Percentiles rank a stretch among this genome's conserved stretches.
Evolutionary conservation across 768 basidiomycete genomes (phyloP).

Genomic region (Clitopilus passeckerianus): DNA sequence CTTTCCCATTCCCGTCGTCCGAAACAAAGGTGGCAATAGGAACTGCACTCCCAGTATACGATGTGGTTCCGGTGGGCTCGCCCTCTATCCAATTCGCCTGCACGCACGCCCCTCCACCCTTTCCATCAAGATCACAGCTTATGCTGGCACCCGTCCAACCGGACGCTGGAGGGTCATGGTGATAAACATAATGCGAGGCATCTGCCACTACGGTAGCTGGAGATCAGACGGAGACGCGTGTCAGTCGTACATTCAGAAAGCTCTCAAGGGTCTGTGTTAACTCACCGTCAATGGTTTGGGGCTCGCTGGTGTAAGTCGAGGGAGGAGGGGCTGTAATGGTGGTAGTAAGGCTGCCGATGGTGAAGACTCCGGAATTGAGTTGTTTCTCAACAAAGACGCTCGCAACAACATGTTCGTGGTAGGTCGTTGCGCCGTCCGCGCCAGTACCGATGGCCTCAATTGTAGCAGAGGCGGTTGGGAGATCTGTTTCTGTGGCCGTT

Average conservation of each 20-base stretch:
- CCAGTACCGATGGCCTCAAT: slow-evolving; percentile 5
- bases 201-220: slow-evolving; percentile 7
- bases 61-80: slow-evolving; percentile 1
- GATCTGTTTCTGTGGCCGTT: not conserved
- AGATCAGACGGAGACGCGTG: not conserved
- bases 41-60: slow-evolving; percentile 4
- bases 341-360: not conserved
- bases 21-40: slow-evolving; percentile 2
- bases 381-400: slow-evolving; percentile 6
- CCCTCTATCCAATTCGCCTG: not conserved
- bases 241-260: not conserved
- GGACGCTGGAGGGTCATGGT: not conserved
- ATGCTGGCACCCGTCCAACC: not conserved
- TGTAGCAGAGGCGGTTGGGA: slow-evolving; percentile 2
- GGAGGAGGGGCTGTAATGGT: not conserved
- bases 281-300: slow-evolving; percentile 3
- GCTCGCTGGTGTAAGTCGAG: slow-evolving; percentile 1
- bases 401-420: slow-evolving; percentile 3
- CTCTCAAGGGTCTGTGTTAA: not conserved
- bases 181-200: slow-evolving; percentile 7
- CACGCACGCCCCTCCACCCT: slow-evolving; percentile 7
- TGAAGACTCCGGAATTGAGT: not conserved
- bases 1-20: not conserved
- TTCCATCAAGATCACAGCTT: slow-evolving; percentile 6
- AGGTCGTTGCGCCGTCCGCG: slow-evolving; percentile 8